Conservation (phyloP, 805 yeast species). For the Saccharomycopsis malanga region DNA sequence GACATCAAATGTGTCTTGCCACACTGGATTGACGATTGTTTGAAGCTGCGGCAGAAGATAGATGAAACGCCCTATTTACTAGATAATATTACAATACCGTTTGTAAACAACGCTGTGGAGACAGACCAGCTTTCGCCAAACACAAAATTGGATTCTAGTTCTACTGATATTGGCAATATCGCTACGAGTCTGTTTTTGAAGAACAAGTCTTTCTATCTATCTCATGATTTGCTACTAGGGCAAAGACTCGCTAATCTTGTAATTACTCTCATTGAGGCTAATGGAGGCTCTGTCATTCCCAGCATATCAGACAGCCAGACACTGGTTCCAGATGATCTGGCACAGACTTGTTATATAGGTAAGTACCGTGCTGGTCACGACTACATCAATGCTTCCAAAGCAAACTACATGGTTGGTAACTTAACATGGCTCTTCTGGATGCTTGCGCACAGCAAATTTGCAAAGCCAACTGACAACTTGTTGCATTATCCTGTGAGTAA, state of each 20-base stretch:
- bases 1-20: constrained; percentile 62
- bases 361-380: constrained; percentile 52
- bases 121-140: not conserved
- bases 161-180: not conserved
- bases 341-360: constrained; percentile 47
- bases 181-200: constrained; percentile 30
- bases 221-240: constrained; percentile 50
- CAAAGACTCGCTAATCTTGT: constrained; percentile 36
- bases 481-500: constrained; percentile 61
- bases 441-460: constrained; percentile 48
- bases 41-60: constrained; percentile 43
- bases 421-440: constrained; percentile 70
- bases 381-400: constrained; percentile 40
- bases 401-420: constrained; percentile 49
- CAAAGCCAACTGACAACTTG: constrained; percentile 46
- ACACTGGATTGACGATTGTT: constrained; percentile 71
- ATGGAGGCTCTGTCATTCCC: constrained; percentile 47
- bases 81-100: constrained; percentile 27
- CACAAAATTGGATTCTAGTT: not conserved
- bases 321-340: constrained; percentile 17
- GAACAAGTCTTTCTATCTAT: constrained; percentile 43
- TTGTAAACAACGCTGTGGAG: not conserved
- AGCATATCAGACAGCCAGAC: constrained; percentile 27
- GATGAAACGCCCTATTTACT: constrained; percentile 49
- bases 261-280: constrained; percentile 36